Evolutionary conservation across 2,329 filamentous ascomycete genomes (phyloP).

Genomic region (Monilinia fructicola): DNA sequence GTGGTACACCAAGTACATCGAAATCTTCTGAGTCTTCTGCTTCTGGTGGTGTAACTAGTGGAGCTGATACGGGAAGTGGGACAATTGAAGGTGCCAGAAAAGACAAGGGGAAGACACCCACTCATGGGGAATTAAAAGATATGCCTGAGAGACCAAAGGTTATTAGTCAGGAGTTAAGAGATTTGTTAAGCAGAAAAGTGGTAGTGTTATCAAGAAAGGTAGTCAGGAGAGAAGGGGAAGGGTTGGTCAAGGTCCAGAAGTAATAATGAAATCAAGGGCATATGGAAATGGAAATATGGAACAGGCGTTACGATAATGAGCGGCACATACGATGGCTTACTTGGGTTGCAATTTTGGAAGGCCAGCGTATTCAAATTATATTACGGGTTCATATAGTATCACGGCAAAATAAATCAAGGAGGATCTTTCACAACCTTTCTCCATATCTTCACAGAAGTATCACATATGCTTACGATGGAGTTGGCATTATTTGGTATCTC

Average conservation of each 20-base stretch:
- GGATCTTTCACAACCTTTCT: not conserved
- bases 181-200: constrained; percentile 60
- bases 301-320: not conserved
- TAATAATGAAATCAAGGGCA: not conserved
- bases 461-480: too few species aligned
- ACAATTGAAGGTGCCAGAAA: constrained; percentile 28
- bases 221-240: constrained; percentile 40
- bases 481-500: not conserved
- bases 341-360: not conserved
- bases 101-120: constrained; percentile 23
- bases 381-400: not conserved
- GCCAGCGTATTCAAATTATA: not conserved
- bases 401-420: not conserved
- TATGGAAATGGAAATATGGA: not conserved
- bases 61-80: constrained; percentile 31
- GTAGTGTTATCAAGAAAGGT: constrained; percentile 39
- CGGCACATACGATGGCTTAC: not conserved
- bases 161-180: constrained; percentile 62
- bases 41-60: constrained; percentile 2
- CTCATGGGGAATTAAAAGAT: constrained; percentile 34
- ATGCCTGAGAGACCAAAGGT: constrained; percentile 46
- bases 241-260: constrained; percentile 25
- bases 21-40: not conserved
- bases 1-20: constrained; percentile 19
- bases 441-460: too few species aligned